Base-by-base conservation (phyloP, 805 yeast species). In the Debaryomyces tyrocola region DNA sequence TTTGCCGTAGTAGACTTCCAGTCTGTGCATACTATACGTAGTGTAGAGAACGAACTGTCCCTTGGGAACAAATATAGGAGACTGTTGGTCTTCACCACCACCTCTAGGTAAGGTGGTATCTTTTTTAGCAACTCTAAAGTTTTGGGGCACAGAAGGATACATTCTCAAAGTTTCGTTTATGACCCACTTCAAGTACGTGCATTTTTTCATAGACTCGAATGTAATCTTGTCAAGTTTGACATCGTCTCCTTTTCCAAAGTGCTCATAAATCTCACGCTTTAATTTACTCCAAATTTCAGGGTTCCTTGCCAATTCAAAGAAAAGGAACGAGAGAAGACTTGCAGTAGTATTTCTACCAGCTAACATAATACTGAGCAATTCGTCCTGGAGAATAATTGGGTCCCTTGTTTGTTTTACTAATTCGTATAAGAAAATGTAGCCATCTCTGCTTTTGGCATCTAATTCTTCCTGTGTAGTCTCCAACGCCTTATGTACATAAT, bases 291-390 rank as follows among this genome's bases (percentile, higher is more conserved):
- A 72, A 8, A 69, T 55, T 1, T 57, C 57, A 6, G 77, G 77
- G 54, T 75, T 59, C 44, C 76, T 64, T 10, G 78, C 70, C 43
- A 78, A 66, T 54, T 76, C 75, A 51, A 61, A 75, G 41, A 76
- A 62, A 24, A 68, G 55, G 56, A 69, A 75, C 18, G 78, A 67
- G 45, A 78, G 66, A 27, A 75, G 60, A 3, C 76, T 72, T 8
- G 82, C 82, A 10, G 83, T 78, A 38, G 83, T 78, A 53, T 78
- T 82, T 53, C 83, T 67, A 29, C 82, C 83, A 14, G 83, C 83
- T 20, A 78, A 58, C 48, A 78, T 64, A 44, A 78, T 72, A 55
- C 75, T 77, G 57, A 78, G 63, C 33, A 76, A 64, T 60, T 78
- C 82, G 57, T 75, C 80, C 41, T 81, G 66, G 46, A 78, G 69